Base-by-base conservation (phyloP, 2,329 filamentous ascomycete species). In the Apiospora rasikravindrae region DNA sequence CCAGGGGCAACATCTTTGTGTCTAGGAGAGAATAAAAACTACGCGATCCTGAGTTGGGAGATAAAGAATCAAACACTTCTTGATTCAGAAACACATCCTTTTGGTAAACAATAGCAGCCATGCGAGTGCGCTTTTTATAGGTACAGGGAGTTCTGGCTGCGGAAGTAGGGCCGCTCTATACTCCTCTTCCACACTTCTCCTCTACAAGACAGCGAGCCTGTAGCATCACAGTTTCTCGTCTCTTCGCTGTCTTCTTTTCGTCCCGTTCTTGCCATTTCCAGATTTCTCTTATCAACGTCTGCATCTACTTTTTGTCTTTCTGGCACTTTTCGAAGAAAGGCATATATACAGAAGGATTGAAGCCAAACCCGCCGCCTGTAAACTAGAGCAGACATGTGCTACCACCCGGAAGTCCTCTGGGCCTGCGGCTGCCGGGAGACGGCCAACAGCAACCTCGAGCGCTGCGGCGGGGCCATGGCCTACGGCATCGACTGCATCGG, bases 401-500 rank as follows among this genome's bases (percentile, higher is more conserved):
- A 68, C 40, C 44, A 47, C n/a, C 66, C 40, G 13, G 66, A 68
- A 29, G 24, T 26, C 40, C 14, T 19, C 14, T 68, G 40, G 40
- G 19, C 40, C 37, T 68, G 66, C 22, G 66, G 66, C 40, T 68
- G 40, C 14, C 66, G 66, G 6, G 66, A 68, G 26, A 68, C 14
- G 14, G 29, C 66, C 66, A 47, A 29, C 42, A 33, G 40, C 42
- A 68, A 45, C 16, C 24, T 68, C 7, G 66, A 68, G 42, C 42
- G n/a, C 10, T 68, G 66, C 13, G 66, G 66, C 44, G 66, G 66
- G n/a, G 66, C 66, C 42, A 44, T 45, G 2, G 66, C 66, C 66
- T 68, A 68, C 13, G 40, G 40, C n/a, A 19, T 68, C 16, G 14
- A 44, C 66, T 68, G 66, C 42, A 68, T 68, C 26, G 66, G 66